phyloP scores from a whole-genome alignment of 306 rosid genomes.

The Lathyrus oleraceus region DNA sequence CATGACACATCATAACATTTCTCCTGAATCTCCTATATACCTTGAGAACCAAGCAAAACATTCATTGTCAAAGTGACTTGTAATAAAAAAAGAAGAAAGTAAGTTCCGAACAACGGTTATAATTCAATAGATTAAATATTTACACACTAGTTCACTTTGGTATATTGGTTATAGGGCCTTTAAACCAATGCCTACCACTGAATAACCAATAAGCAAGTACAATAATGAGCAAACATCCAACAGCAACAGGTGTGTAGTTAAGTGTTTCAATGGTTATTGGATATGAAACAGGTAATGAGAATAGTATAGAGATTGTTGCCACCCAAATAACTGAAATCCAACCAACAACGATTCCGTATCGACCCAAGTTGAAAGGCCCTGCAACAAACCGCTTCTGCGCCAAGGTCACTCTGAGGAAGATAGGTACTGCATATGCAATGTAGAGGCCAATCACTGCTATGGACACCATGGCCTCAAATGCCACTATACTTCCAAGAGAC shows the following conservation, averaged over 20 bases:
- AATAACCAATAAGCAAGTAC: constrained; percentile 67
- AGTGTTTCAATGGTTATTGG: constrained; percentile 72
- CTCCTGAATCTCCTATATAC: too few relatives aligned
- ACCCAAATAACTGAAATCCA: constrained; percentile 96
- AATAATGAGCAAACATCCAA: constrained; percentile 71
- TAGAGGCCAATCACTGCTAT: constrained; percentile 88
- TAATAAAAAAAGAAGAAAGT: too few relatives aligned
- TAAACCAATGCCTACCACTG: constrained; percentile 76
- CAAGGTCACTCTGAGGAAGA: constrained; percentile 84
- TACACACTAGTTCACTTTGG: constrained; percentile 37
- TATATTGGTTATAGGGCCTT: constrained; percentile 77
- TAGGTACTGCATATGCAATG: constrained; percentile 91
- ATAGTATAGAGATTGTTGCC: constrained; percentile 66
- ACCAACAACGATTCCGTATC: constrained; percentile 62
- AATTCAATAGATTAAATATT: not conserved
- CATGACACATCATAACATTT: too few relatives aligned
- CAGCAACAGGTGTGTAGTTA: constrained; percentile 93
- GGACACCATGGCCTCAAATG: constrained; percentile 95
- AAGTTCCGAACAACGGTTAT: not conserved
- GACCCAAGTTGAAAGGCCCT: constrained; percentile 88
- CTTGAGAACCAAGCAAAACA: too few relatives aligned
- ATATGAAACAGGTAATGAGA: constrained; percentile 83
- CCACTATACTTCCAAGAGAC: constrained; percentile 97
- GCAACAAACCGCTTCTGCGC: constrained; percentile 62
- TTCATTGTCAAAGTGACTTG: too few relatives aligned